phyloP scores from a whole-genome alignment of 345 rosid species.

The Lepidium africanum region DNA sequence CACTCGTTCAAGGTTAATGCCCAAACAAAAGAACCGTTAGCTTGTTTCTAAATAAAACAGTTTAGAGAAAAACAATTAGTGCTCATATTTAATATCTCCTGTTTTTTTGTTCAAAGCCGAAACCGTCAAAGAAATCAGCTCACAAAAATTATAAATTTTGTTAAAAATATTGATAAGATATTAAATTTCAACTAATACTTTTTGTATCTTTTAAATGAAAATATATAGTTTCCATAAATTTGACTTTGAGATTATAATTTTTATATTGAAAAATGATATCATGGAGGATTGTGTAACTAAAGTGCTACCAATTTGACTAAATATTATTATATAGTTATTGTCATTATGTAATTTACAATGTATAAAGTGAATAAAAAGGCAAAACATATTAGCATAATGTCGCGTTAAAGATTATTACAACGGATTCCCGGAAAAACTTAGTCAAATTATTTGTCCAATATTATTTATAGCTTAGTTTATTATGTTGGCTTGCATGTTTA shows the following conservation, averaged over 20 bases:
- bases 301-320: neutral
- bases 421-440: neutral
- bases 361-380: neutral
- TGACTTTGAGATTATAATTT: neutral
- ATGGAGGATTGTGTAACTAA: neutral
- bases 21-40: constrained; percentile 8
- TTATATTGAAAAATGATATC: neutral
- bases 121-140: neutral
- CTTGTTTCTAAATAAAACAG: neutral
- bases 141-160: neutral
- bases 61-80: neutral
- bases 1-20: constrained; percentile 6
- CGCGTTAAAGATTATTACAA: neutral
- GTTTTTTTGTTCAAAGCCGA: neutral
- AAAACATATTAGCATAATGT: constrained; percentile 1
- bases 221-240: neutral
- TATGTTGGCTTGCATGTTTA: constrained; percentile 20
- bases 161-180: neutral
- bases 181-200: neutral
- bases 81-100: neutral
- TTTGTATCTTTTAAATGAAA: neutral
- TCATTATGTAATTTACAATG: neutral
- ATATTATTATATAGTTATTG: neutral
- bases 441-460: neutral
- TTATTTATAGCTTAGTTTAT: constrained; percentile 1